These are phyloP conservation scores for Magnaporthiopsis incrustans DNA, from an alignment of 2,329 filamentous ascomycete genomes.

Conservation along the genomic window DNA sequence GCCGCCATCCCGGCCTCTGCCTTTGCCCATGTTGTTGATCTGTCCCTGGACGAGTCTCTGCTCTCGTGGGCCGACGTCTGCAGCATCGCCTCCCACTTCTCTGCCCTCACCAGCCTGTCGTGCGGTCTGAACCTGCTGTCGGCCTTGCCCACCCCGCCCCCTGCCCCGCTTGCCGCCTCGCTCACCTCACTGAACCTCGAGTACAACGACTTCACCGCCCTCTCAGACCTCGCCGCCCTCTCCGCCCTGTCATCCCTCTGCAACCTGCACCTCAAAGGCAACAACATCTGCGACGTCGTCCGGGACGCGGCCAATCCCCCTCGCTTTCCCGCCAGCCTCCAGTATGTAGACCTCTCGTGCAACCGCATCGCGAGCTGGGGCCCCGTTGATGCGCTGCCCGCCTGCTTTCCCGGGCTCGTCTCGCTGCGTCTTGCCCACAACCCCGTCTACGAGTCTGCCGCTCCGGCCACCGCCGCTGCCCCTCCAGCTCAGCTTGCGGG, in stretches of 20 bases:
- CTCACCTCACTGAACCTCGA: conserved; percentile 62
- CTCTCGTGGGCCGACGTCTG: conserved; percentile 59
- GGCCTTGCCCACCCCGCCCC: conserved; percentile 35
- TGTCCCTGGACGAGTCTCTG: conserved; percentile 61
- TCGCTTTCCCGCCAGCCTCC: conserved; percentile 45
- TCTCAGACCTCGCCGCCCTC: conserved; percentile 51
- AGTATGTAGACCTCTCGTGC: conserved; percentile 65
- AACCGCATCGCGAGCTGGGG: conserved; percentile 63
- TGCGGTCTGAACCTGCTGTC: conserved; percentile 52
- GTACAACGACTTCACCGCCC: conserved; percentile 57
- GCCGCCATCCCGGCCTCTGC: conserved; percentile 21
- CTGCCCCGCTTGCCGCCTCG: conserved; percentile 35
- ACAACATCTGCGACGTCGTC: conserved; percentile 49
- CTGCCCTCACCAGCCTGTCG: conserved; percentile 39
- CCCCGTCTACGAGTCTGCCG: conserved; percentile 58
- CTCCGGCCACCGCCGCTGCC: background rate
- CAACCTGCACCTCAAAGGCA: conserved; percentile 66
- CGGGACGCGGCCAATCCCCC: conserved; percentile 25
- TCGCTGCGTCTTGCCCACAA: conserved; percentile 79
- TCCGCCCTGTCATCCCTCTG: conserved; percentile 41
- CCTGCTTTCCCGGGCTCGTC: conserved; percentile 62
- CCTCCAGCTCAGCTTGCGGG: background rate
- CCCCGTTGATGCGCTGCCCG: conserved; percentile 62
- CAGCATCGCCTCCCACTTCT: conserved; percentile 45
- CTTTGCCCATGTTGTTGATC: conserved; percentile 46